These are phyloP conservation scores for Pythium vanterpoolii DNA, from an alignment of 352 stramenopile species.

Conservation along the genomic window DNA sequence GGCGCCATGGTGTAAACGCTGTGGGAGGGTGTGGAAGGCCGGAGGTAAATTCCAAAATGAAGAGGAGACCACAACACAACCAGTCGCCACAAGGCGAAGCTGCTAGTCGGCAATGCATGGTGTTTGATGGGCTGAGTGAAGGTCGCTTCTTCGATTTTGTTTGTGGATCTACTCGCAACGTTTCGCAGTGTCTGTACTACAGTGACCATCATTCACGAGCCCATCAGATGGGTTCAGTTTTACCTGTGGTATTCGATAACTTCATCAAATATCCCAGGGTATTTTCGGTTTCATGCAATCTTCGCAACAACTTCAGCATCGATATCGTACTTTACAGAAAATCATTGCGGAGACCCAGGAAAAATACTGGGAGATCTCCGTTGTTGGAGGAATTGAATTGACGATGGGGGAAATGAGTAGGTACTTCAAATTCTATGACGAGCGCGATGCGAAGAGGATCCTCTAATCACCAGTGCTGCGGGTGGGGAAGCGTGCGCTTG, in stretches of 20 bases:
- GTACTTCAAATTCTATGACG: too few relatives aligned
- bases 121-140: conserved; percentile 5
- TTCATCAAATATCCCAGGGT: not conserved
- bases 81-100: not conserved
- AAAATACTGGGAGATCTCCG: too few relatives aligned
- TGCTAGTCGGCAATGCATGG: not conserved
- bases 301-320: not conserved
- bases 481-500: conserved; percentile 7
- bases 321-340: not conserved
- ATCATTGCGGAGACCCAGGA: too few relatives aligned
- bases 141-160: conserved; percentile 4
- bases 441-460: too few relatives aligned
- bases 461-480: conserved; percentile 18
- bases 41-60: not conserved
- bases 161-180: not conserved
- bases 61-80: not conserved
- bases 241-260: not conserved
- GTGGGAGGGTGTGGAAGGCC: not conserved
- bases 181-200: not conserved
- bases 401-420: too few relatives aligned
- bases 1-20: conserved; percentile 7
- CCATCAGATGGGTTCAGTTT: conserved; percentile 6
- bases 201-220: conserved; percentile 10
- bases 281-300: not conserved
- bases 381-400: too few relatives aligned